Conservation (phyloP, 2,329 filamentous ascomycete genomes). For the Paraphaeosphaeria sporulosa region DNA sequence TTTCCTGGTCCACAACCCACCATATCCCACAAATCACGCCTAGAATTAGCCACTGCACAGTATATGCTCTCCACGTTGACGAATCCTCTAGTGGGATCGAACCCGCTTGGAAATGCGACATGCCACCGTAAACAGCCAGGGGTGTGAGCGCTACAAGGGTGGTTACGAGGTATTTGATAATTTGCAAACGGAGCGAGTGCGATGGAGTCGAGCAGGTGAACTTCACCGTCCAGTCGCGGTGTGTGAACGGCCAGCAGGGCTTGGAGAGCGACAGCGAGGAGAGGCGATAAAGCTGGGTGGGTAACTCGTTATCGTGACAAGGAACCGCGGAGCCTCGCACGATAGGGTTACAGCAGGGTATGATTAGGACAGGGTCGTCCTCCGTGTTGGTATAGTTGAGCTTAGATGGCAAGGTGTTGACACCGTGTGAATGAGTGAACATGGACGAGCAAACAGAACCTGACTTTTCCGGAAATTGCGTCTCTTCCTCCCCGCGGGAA, state of each 20-base stretch:
- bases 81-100: conserved; percentile 25
- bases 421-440: neutral
- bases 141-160: conserved; percentile 24
- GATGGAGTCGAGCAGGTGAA: conserved; percentile 3
- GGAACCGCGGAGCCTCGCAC: neutral
- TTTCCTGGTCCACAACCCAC: conserved; percentile 25
- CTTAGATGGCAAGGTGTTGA: conserved; percentile 12
- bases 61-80: conserved; percentile 30
- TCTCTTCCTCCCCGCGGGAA: neutral
- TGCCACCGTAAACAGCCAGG: conserved; percentile 30
- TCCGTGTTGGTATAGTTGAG: conserved; percentile 18
- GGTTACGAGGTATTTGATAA: conserved; percentile 15
- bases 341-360: conserved; percentile 23
- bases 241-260: neutral
- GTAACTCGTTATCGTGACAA: neutral
- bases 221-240: conserved; percentile 5
- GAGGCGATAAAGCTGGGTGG: neutral
- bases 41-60: conserved; percentile 32
- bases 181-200: conserved; percentile 11
- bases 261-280: conserved; percentile 1
- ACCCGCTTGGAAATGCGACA: conserved; percentile 33
- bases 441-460: conserved; percentile 4
- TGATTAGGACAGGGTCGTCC: conserved; percentile 17
- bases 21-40: conserved; percentile 20
- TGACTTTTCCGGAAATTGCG: conserved; percentile 2